Conservation (phyloP, 148 eudicot species). For the Rhododendron henanense region DNA sequence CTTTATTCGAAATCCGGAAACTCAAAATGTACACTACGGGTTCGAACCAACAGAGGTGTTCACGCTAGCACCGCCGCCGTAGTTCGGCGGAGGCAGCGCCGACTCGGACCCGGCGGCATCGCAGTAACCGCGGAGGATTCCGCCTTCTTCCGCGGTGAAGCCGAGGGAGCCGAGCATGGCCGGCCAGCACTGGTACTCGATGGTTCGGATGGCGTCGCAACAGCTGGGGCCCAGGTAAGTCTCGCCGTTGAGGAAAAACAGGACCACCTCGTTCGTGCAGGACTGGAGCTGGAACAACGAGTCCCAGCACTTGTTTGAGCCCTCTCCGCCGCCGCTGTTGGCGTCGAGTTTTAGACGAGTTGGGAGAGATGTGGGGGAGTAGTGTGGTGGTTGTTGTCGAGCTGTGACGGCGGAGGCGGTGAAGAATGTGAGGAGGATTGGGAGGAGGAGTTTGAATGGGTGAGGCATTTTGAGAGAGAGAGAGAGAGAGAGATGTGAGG, state of each 20-base stretch:
- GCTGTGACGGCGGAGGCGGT: neutral
- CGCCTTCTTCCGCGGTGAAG: constrained; percentile 49
- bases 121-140: constrained; percentile 55
- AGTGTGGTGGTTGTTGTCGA: neutral
- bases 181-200: constrained; percentile 63
- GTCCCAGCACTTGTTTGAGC: constrained; percentile 43
- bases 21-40: neutral
- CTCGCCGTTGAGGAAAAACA: constrained; percentile 66
- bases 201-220: constrained; percentile 48
- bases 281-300: constrained; percentile 53
- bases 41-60: neutral
- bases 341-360: constrained; percentile 26
- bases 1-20: neutral
- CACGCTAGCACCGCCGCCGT: neutral
- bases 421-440: neutral
- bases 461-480: neutral
- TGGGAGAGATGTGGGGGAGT: constrained; percentile 9
- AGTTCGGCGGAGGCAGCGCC: neutral
- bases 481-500: neutral
- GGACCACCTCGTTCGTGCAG: constrained; percentile 48
- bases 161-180: constrained; percentile 56
- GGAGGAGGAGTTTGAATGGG: neutral
- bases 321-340: neutral
- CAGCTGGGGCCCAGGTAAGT: constrained; percentile 48
- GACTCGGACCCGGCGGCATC: constrained; percentile 19